Conservation (phyloP, 192 early-diverging fungal genomes). For the Gryganskiella cystojenkinii region DNA sequence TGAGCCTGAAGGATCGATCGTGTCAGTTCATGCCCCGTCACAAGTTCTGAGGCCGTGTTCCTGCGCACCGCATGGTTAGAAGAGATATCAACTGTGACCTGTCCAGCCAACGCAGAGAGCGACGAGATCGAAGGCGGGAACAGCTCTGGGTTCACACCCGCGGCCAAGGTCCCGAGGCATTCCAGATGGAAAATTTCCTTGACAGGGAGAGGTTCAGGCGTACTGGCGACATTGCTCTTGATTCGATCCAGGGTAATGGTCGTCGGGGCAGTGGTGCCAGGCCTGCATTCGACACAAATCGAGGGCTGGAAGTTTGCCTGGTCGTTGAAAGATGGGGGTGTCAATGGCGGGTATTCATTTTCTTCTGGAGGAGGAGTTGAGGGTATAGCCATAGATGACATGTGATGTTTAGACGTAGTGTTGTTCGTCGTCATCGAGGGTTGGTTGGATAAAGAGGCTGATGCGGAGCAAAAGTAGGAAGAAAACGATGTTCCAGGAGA, state of each 20-base stretch:
- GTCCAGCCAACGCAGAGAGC: conserved; percentile 30
- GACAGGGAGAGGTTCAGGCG: conserved; percentile 16
- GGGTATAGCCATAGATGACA: conserved; percentile 31
- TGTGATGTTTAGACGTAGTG: no score
- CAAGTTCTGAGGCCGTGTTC: conserved; percentile 15
- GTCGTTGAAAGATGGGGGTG: conserved; percentile 37
- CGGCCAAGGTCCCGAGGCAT: conserved; percentile 23
- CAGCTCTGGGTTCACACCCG: conserved; percentile 23
- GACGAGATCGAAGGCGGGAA: conserved; percentile 45
- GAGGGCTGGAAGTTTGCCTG: conserved; percentile 33
- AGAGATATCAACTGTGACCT: conserved; percentile 6
- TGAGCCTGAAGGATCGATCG: conserved; percentile 23
- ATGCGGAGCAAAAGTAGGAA: conserved; percentile 40
- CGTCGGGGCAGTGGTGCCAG: conserved; percentile 23
- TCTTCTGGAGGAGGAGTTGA: conserved; percentile 43
- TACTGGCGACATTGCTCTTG: conserved; percentile 12
- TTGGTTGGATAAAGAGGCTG: conserved; percentile 23
- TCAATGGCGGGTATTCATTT: conserved; percentile 36
- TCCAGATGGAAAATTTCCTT: conserved; percentile 51
- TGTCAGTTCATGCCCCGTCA: conserved; percentile 5
- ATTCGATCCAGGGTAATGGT: conserved; percentile 39
- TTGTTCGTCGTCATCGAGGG: neutral
- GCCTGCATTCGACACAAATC: conserved; percentile 41
- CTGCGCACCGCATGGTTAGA: conserved; percentile 28
- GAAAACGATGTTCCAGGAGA: conserved; percentile 27